phyloP scores from a whole-genome alignment of 2,329 filamentous ascomycete species.

The Huntiella abstrusa region DNA sequence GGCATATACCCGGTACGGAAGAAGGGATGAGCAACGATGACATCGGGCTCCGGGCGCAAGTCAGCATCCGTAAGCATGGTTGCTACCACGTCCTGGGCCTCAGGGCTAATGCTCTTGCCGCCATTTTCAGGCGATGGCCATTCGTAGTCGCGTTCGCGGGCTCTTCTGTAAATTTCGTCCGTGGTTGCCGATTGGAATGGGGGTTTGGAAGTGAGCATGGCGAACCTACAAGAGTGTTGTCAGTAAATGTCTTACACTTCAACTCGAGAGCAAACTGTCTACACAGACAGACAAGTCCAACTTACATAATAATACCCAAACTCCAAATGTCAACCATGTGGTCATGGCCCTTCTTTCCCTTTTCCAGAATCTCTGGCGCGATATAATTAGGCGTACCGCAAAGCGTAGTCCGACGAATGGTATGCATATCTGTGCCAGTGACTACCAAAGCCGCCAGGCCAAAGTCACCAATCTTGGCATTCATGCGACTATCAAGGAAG shows the following conservation, averaged over 20 bases:
- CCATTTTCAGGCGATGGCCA: slow-evolving; percentile 52
- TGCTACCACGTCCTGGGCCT: slow-evolving; percentile 62
- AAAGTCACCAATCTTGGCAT: slow-evolving; percentile 95
- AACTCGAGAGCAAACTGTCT: too few species aligned
- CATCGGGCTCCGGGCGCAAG: slow-evolving; percentile 53
- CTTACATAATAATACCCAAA: slow-evolving; percentile 85
- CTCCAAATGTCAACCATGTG: slow-evolving; percentile 99
- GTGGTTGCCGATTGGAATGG: slow-evolving; percentile 87
- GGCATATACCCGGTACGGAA: slow-evolving; percentile 64
- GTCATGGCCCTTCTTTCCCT: slow-evolving; percentile 84
- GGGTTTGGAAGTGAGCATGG: slow-evolving; percentile 88
- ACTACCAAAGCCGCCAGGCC: slow-evolving; percentile 81
- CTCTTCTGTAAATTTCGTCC: slow-evolving; percentile 65
- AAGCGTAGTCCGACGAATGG: slow-evolving; percentile 69
- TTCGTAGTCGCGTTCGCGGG: slow-evolving; percentile 53
- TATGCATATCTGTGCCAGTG: slow-evolving; percentile 76
- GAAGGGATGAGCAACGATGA: slow-evolving; percentile 62
- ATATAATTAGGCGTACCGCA: slow-evolving; percentile 98
- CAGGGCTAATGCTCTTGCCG: slow-evolving; percentile 46
- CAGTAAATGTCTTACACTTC: neutral
- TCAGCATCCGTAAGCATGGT: slow-evolving; percentile 59
- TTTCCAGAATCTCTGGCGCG: slow-evolving; percentile 87
- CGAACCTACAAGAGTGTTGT: slow-evolving; percentile 42
- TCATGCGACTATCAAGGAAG: slow-evolving; percentile 87
- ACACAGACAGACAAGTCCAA: slow-evolving; percentile 1